These are phyloP conservation scores for Medicago arabica DNA, from an alignment of 306 rosid species.

Conservation along the genomic window DNA sequence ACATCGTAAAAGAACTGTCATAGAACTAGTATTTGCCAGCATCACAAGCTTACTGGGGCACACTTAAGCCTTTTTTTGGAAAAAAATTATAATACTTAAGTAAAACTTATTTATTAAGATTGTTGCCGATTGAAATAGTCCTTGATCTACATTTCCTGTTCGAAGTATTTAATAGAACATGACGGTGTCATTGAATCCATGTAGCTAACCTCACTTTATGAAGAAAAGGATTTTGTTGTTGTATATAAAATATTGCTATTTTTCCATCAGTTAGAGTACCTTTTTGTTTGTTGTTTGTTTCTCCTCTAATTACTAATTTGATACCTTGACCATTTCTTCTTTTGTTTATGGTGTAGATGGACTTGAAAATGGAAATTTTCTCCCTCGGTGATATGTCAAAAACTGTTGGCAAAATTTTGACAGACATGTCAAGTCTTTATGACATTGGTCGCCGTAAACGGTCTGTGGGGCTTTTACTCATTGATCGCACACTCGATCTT, in stretches of 20 bases:
- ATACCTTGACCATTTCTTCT: constrained; percentile 42
- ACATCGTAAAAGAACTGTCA: constrained; percentile 16
- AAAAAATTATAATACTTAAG: constrained; percentile 5
- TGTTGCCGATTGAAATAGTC: constrained; percentile 17
- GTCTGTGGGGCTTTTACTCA: constrained; percentile 81
- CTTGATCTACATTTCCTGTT: constrained; percentile 17
- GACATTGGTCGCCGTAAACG: constrained; percentile 90
- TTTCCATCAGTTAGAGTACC: constrained; percentile 17
- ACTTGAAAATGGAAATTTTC: constrained; percentile 93
- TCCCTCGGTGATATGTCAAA: constrained; percentile 92
- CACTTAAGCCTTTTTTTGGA: neutral
- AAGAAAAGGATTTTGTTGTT: constrained; percentile 7
- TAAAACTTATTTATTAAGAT: constrained; percentile 14
- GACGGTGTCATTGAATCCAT: constrained; percentile 3
- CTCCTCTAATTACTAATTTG: constrained; percentile 25
- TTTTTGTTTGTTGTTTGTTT: constrained; percentile 30
- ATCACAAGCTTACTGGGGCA: constrained; percentile 2
- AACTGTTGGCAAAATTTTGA: constrained; percentile 80
- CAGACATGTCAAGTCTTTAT: constrained; percentile 94
- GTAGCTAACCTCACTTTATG: constrained; percentile 3
- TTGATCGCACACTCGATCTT: constrained; percentile 97
- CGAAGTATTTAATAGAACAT: constrained; percentile 6
- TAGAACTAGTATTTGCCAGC: constrained; percentile 24
- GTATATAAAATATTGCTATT: constrained; percentile 27
- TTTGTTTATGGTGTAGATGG: constrained; percentile 76